Evolutionary conservation across 2,329 filamentous ascomycete genomes (phyloP).

Genomic region (Sclerotinia minor): DNA sequence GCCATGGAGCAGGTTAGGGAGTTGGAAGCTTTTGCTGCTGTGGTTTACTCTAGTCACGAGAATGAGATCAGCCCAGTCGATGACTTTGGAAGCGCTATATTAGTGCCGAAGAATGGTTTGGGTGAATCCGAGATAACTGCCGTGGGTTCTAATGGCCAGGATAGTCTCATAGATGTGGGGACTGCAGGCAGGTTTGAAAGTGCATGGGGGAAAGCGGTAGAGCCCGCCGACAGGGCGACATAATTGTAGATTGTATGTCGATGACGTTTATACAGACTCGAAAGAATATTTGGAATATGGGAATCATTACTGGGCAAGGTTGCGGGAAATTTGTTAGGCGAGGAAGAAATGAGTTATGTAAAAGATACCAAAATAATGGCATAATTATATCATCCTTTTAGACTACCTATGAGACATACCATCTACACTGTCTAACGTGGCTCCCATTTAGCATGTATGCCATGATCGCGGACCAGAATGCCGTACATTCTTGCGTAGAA

Average conservation of each 20-base stretch:
- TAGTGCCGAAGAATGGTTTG: constrained; percentile 29
- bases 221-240: constrained; percentile 38
- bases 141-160: constrained; percentile 40
- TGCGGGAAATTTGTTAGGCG: constrained; percentile 1
- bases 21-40: constrained; percentile 79
- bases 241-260: constrained; percentile 27
- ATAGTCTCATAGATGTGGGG: constrained; percentile 57
- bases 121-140: constrained; percentile 28
- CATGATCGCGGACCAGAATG: background rate
- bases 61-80: constrained; percentile 54
- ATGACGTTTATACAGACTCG: background rate
- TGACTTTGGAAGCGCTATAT: constrained; percentile 29
- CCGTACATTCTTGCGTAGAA: background rate
- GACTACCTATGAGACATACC: background rate
- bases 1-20: constrained; percentile 76
- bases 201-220: constrained; percentile 67
- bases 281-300: constrained; percentile 15
- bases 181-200: constrained; percentile 58
- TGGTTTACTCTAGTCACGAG: constrained; percentile 86
- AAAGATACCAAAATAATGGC: constrained; percentile 25
- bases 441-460: background rate
- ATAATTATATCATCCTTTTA: constrained; percentile 22
- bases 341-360: constrained; percentile 22
- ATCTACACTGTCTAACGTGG: background rate
- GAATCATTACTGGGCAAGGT: constrained; percentile 13